These are phyloP conservation scores for Xylaria telfairii DNA, from an alignment of 495 filamentous ascomycete species.

Conservation along the genomic window DNA sequence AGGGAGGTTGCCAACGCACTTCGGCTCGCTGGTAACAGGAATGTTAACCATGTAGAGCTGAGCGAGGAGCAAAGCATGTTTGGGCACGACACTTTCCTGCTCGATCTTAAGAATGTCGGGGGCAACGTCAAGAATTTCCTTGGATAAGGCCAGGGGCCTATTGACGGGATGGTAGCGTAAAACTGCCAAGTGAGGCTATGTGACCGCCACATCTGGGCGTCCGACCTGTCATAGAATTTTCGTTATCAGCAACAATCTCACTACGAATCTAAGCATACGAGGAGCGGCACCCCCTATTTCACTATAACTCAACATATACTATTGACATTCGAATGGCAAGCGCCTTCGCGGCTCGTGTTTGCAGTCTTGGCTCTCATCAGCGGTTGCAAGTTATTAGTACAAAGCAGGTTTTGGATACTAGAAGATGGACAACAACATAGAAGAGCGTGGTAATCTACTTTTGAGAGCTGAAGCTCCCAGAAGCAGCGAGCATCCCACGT, in stretches of 20 bases:
- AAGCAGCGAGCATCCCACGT: too few relatives aligned
- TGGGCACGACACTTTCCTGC: constrained; percentile 94
- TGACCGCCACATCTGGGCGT: neutral
- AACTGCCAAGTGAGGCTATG: neutral
- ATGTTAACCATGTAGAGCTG: constrained; percentile 85
- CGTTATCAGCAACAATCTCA: neutral
- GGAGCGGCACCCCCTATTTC: neutral
- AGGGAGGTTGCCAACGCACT: constrained; percentile 90
- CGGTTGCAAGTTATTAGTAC: neutral
- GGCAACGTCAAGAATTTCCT: constrained; percentile 81
- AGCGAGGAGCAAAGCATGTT: constrained; percentile 92
- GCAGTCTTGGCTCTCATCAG: neutral
- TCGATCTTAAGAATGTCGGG: constrained; percentile 92
- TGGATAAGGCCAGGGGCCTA: constrained; percentile 42
- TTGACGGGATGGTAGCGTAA: neutral
- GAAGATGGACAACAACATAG: neutral
- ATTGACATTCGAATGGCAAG: neutral
- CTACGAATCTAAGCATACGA: neutral
- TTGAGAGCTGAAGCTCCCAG: neutral
- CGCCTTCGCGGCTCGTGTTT: neutral
- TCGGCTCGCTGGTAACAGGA: constrained; percentile 73
- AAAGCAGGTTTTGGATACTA: neutral
- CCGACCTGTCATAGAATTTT: neutral
- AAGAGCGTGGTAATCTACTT: too few relatives aligned
- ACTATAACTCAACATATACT: neutral